These are phyloP conservation scores for Aspergillus sp. DNA, from an alignment of 2,329 filamentous ascomycete species.

Conservation along the genomic window DNA sequence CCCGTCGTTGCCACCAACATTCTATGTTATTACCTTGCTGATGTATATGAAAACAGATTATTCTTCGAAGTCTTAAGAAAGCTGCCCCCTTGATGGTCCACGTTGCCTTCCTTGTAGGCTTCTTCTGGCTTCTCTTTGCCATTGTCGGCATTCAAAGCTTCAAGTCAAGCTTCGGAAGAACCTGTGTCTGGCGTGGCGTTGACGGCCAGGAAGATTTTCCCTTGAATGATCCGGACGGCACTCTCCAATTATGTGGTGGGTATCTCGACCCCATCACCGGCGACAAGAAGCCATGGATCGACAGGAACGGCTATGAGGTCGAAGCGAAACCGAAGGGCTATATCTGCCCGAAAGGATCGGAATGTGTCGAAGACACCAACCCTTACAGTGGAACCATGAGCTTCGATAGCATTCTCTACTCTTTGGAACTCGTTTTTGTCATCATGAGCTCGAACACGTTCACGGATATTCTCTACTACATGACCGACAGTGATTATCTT, in stretches of 20 bases:
- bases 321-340: conserved; percentile 70
- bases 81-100: conserved; percentile 88
- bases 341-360: conserved; percentile 78
- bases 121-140: conserved; percentile 97
- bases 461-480: conserved; percentile 90
- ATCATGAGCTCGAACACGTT: conserved; percentile 99
- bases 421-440: conserved; percentile 91
- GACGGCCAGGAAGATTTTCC: conserved; percentile 40
- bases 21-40: conserved; percentile 44
- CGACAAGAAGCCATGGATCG: conserved; percentile 66
- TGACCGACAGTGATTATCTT: conserved; percentile 87
- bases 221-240: conserved; percentile 54
- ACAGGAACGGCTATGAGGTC: conserved; percentile 53
- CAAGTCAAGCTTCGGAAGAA: conserved; percentile 75
- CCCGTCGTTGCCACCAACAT: conserved; percentile 41
- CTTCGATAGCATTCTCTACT: conserved; percentile 93
- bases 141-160: conserved; percentile 98
- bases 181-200: conserved; percentile 75
- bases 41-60: conserved; percentile 60
- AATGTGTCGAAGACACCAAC: conserved; percentile 76
- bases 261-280: conserved; percentile 65
- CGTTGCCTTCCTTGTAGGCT: conserved; percentile 89
- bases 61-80: conserved; percentile 91
- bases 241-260: conserved; percentile 81
- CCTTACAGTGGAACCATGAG: conserved; percentile 84